These are phyloP conservation scores for Solanum neorickii DNA, from an alignment of 257 asterid species.

Conservation along the genomic window DNA sequence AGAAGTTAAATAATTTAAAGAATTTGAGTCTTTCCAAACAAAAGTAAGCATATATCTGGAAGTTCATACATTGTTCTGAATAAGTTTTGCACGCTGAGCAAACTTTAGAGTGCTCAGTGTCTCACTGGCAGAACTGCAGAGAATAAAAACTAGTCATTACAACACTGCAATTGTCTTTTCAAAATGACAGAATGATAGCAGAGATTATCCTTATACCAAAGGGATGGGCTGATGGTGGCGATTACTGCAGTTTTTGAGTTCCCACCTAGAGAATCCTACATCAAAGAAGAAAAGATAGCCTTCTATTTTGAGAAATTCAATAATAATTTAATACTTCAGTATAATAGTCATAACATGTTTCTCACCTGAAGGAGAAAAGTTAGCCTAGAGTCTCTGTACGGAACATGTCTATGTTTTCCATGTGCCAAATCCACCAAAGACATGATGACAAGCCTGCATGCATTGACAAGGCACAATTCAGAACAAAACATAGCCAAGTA, in stretches of 20 bases:
- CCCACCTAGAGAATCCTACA: constrained; percentile 92
- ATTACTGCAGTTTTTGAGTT: constrained; percentile 79
- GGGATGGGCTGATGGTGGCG: constrained; percentile 82
- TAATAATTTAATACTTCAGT: not conserved
- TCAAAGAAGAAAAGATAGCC: not conserved
- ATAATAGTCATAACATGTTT: constrained; percentile 1
- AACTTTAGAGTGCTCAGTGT: constrained; percentile 78
- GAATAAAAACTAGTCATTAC: not conserved
- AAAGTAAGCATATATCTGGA: not conserved
- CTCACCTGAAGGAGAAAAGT: constrained; percentile 92
- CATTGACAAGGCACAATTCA: not conserved
- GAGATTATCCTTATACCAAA: constrained; percentile 29
- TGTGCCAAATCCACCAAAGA: constrained; percentile 80
- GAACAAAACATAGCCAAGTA: not conserved
- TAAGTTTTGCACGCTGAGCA: constrained; percentile 85
- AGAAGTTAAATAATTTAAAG: not conserved
- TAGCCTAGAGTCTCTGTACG: constrained; percentile 82
- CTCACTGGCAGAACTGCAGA: constrained; percentile 66
- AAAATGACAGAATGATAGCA: not conserved
- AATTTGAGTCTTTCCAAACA: not conserved
- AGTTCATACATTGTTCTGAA: constrained; percentile 63
- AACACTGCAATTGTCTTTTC: not conserved
- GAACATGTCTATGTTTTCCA: constrained; percentile 77
- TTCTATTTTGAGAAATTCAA: not conserved
- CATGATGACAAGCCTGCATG: constrained; percentile 67